phyloP scores from a whole-genome alignment of 768 basidiomycete species.

The Agaricus blazei region DNA sequence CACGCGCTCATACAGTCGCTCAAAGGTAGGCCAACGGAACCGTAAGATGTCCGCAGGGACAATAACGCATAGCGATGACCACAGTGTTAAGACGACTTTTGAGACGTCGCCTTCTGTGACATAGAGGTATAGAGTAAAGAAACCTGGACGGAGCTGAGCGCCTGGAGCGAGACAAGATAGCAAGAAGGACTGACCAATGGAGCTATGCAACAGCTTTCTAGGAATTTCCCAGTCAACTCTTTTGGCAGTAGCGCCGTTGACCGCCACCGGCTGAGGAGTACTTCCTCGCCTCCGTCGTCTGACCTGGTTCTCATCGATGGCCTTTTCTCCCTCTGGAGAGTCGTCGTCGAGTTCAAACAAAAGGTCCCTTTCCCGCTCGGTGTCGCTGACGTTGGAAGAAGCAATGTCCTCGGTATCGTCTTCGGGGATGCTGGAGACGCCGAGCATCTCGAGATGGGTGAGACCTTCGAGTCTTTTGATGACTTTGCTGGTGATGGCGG shows the following conservation, averaged over 20 bases:
- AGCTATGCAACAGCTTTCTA: conserved; percentile 80
- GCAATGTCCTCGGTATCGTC: conserved; percentile 19
- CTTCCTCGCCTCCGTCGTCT: too few relatives aligned
- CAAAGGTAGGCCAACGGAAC: conserved; percentile 60
- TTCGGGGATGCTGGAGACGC: conserved; percentile 20
- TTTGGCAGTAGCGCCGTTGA: conserved; percentile 11
- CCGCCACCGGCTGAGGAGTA: too few relatives aligned
- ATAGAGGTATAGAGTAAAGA: conserved; percentile 39
- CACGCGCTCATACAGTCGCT: conserved; percentile 59
- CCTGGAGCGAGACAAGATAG: background rate
- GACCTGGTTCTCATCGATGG: too few relatives aligned
- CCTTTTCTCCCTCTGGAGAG: too few relatives aligned
- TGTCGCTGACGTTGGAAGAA: conserved; percentile 15
- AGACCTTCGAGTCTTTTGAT: conserved; percentile 44
- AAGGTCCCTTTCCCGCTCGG: background rate
- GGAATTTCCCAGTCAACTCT: conserved; percentile 88
- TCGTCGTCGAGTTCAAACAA: too few relatives aligned
- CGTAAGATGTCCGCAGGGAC: conserved; percentile 74
- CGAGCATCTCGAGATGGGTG: conserved; percentile 31
- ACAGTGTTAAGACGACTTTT: conserved; percentile 56
- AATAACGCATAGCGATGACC: conserved; percentile 61
- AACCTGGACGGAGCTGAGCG: conserved; percentile 23
- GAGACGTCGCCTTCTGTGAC: conserved; percentile 55
- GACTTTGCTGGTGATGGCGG: conserved; percentile 39
- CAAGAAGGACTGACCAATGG: conserved; percentile 61